These are phyloP conservation scores for Auriscalpium orientale DNA, from an alignment of 768 basidiomycete species.

Conservation along the genomic window DNA sequence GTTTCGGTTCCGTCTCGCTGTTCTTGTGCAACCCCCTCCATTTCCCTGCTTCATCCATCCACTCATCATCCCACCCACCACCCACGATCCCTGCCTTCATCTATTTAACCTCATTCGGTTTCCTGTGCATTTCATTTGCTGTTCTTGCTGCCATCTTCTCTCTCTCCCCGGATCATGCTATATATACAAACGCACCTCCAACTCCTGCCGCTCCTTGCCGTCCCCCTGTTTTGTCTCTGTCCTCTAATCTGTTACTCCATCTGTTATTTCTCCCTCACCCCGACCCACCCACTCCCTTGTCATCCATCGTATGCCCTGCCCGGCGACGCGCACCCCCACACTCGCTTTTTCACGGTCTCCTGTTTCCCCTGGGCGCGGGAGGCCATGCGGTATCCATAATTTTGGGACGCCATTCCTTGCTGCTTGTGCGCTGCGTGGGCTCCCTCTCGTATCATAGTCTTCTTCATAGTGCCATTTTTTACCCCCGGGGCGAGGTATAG, in stretches of 20 bases:
- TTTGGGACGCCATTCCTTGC: neutral
- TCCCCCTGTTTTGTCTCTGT: slow-evolving; percentile 1
- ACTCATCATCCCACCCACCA: neutral
- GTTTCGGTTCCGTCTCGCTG: neutral
- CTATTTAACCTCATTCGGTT: slow-evolving; percentile 11
- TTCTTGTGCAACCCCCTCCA: neutral
- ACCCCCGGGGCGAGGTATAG: slow-evolving; percentile 11
- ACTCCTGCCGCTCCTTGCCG: slow-evolving; percentile 9
- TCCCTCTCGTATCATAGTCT: slow-evolving; percentile 14
- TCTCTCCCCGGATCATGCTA: slow-evolving; percentile 6
- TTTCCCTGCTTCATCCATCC: neutral
- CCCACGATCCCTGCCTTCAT: slow-evolving; percentile 9
- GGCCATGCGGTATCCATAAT: neutral
- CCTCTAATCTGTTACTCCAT: slow-evolving; percentile 6
- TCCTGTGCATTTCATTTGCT: neutral
- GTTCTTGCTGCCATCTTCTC: slow-evolving; percentile 13
- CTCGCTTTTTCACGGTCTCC: neutral
- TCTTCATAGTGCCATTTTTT: slow-evolving; percentile 9
- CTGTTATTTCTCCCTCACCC: slow-evolving; percentile 8
- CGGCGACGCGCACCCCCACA: slow-evolving; percentile 12
- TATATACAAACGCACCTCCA: slow-evolving; percentile 8
- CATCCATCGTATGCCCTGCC: slow-evolving; percentile 1
- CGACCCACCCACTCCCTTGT: slow-evolving; percentile 12
- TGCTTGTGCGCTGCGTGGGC: neutral
- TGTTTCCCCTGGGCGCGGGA: neutral